Percentiles rank a stretch among this genome's conserved stretches.
Conservation (phyloP, 192 early-diverging fungal genomes). For the Podila horticola region DNA sequence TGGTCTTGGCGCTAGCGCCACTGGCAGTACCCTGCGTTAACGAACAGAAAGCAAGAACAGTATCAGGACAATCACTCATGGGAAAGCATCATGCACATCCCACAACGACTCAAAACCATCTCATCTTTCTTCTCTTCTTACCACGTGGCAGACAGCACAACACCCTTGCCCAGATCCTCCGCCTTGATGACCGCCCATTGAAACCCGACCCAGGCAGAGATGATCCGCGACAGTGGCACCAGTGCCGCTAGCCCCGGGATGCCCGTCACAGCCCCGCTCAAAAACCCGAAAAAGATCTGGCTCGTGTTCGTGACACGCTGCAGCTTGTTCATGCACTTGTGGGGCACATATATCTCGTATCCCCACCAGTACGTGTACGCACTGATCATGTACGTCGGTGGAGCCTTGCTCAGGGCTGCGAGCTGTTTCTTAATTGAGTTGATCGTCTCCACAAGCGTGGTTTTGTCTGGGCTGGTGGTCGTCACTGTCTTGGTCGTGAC, state of each 20-base stretch:
- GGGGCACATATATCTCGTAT: slow-evolving; percentile 57
- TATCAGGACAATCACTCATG: not conserved
- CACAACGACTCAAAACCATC: not conserved
- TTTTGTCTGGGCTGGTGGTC: slow-evolving; percentile 21
- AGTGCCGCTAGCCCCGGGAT: slow-evolving; percentile 38
- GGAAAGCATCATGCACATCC: too few species aligned
- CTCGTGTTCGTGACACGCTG: slow-evolving; percentile 52
- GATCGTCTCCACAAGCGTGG: slow-evolving; percentile 23
- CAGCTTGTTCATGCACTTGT: slow-evolving; percentile 53
- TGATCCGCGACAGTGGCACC: slow-evolving; percentile 51
- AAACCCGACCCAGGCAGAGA: slow-evolving; percentile 56
- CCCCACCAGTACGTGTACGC: slow-evolving; percentile 57
- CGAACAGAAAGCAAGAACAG: not conserved
- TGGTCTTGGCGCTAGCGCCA: slow-evolving; percentile 52
- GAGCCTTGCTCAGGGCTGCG: slow-evolving; percentile 14
- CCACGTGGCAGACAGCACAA: slow-evolving; percentile 57
- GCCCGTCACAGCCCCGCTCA: slow-evolving; percentile 40
- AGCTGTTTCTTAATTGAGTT: slow-evolving; percentile 49
- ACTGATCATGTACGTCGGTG: slow-evolving; percentile 44
- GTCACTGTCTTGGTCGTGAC: not conserved
- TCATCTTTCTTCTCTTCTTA: slow-evolving; percentile 13
- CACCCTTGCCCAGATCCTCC: slow-evolving; percentile 53
- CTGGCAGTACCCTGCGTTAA: slow-evolving; percentile 47
- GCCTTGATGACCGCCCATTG: slow-evolving; percentile 54
- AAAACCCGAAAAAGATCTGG: slow-evolving; percentile 54